Conservation (phyloP, 306 rosid genomes). For the Castanea mollissima region DNA sequence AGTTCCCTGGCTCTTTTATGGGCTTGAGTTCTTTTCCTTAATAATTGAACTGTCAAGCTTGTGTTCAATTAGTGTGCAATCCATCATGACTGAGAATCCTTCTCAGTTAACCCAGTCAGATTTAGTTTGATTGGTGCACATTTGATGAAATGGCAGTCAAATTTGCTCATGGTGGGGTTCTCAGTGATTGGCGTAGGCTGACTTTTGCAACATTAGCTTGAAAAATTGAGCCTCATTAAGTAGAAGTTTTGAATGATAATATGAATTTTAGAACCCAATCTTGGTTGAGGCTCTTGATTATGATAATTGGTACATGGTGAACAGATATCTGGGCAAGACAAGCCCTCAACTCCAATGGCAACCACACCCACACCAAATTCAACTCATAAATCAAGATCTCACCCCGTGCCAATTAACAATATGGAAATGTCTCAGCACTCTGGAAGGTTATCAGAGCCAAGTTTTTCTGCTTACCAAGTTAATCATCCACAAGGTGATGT, state of each 20-base stretch:
- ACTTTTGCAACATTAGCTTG: background rate
- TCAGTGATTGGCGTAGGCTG: background rate
- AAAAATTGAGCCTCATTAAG: background rate
- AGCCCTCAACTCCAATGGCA: conserved; percentile 39
- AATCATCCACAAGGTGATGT: conserved; percentile 59
- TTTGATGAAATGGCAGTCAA: background rate
- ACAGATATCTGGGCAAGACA: conserved; percentile 93
- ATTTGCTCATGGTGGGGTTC: background rate
- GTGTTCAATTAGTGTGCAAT: background rate
- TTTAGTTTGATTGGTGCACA: background rate
- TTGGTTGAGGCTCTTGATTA: conserved; percentile 11
- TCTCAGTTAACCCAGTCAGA: background rate
- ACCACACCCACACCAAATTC: conserved; percentile 48
- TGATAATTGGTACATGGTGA: conserved; percentile 24
- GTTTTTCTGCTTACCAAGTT: conserved; percentile 45
- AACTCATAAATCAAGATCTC: conserved; percentile 50
- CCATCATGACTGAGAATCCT: background rate
- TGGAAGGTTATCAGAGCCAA: conserved; percentile 31
- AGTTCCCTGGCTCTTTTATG: background rate
- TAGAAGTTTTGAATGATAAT: background rate
- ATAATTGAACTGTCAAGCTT: background rate
- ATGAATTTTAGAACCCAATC: conserved; percentile 10
- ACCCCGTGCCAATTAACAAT: conserved; percentile 33
- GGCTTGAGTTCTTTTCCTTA: background rate
- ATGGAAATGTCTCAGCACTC: conserved; percentile 42